Evolutionary conservation across 495 filamentous ascomycete genomes (phyloP), one percentile per base, ranked within the genome.

Genomic region (Aspergillus ostianus): DNA sequence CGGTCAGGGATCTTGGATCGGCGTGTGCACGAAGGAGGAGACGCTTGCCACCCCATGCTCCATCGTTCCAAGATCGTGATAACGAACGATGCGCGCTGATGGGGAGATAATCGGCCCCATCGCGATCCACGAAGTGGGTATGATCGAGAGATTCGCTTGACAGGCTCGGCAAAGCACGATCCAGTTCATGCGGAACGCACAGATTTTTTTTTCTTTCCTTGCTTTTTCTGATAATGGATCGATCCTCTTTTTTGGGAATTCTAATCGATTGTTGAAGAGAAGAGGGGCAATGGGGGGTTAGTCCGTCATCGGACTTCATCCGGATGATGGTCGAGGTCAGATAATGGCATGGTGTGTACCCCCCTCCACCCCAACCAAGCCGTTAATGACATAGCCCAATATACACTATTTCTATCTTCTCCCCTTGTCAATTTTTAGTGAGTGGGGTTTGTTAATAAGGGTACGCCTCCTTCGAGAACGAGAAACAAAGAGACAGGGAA

Each of bases 41-140:
- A 55, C 55, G 48, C 58, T 68, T 48, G 58, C 65, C 65, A 67
- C 61, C 55, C 41, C 47, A 53, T 60, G 56, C 65, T 57, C 59
- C 65, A 64, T 62, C 29, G 27, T 47, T 47, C 47, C 51, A 53
- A 12, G 53, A 41, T 29, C 41, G 48, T 52, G 56, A 58, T 36
- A 49, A 29, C 45, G 45, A 62, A 53, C 46, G 47, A 57, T 46
- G 29, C 27, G 20, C 20, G 18, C 21, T 56, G 47, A 61, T n/a
- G 26, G 19, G 26, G 50, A 52, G 27, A n/a, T 30, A 53, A 51
- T 45, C 57, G 54, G 58, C 21, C 47, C 50, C 54, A 57, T 62
- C 50, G 32, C 56, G 52, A 45, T 32, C 32, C 51, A 52, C 21
- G 61, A 53, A 27, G 29, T 59, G 52, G 55, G 52, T 41, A 46